Base-by-base conservation (phyloP, 2,329 filamentous ascomycete species). In the Monilinia laxa region DNA sequence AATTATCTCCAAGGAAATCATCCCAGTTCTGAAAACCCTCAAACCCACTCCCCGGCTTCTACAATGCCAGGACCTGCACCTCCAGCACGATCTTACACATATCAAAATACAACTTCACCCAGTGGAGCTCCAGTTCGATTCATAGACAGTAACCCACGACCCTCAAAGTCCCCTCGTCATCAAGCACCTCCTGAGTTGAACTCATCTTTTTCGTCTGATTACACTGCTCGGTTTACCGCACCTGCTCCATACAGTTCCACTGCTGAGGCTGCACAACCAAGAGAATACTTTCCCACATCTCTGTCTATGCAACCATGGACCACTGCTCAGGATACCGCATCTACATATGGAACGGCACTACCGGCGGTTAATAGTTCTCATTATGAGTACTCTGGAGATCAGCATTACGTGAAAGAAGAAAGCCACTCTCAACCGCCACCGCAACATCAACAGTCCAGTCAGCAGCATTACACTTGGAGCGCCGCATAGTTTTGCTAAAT, bases 161-260 rank as follows among this genome's bases (percentile, higher is more conserved):
- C 75, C 20, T 51, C 73, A 18, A 77, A 76, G 59, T 76, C 75
- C 7, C 75, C 75, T 47, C 68, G 75, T 12, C 75, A 76, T 67
- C 67, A 70, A 51, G 73, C 67, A 20, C 72, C 74, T 20, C 69
- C 72, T 12, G 72, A 75, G 14, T 47, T 72, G 16, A 70, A 71
- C 14, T 63, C 72, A 2, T 69, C 65, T 12, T 58, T 68, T 16
- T 65, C 71, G 7, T 42, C 69, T 20, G 72, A 75, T 2, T 74
- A 72, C 28, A 58, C 66, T 14, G 67, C 70, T n/a, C 67, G 73
- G 4, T 73, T 71, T 64, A 70, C 69, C 31, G 67, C 73, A 6
- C 58, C 70, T 18, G 62, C 71, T 11, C 58, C 71, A 12, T 75
- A 74, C 45, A 68, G 31, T 28, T 65, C 58, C 9, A 63, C 56